Evolutionary conservation across 2,329 filamentous ascomycete species (phyloP).

Genomic region (Botrytis medusae): DNA sequence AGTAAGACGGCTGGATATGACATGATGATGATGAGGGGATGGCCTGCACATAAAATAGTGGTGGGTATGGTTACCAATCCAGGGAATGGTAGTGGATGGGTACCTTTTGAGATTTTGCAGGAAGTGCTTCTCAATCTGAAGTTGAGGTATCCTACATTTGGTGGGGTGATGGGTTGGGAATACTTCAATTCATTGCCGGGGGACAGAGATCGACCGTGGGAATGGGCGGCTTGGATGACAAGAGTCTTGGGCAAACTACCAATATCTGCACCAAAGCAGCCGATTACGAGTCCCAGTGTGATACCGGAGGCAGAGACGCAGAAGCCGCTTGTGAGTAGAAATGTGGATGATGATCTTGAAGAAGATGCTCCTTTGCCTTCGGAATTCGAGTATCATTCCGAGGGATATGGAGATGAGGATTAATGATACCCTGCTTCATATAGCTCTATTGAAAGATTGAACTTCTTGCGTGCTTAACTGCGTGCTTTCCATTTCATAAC

Average conservation of each 20-base stretch:
- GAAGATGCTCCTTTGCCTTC: slow-evolving; percentile 27
- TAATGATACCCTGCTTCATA: slow-evolving; percentile 7
- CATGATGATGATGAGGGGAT: slow-evolving; percentile 61
- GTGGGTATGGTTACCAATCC: slow-evolving; percentile 80
- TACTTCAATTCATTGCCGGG: slow-evolving; percentile 82
- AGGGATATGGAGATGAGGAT: slow-evolving; percentile 27
- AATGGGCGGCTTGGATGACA: slow-evolving; percentile 71
- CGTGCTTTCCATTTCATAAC: neutral
- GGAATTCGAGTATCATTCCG: slow-evolving; percentile 30
- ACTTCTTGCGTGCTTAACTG: neutral
- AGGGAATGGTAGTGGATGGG: slow-evolving; percentile 67
- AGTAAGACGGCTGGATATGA: slow-evolving; percentile 49
- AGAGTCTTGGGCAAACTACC: slow-evolving; percentile 21
- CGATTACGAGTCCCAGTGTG: neutral
- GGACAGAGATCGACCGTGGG: slow-evolving; percentile 62
- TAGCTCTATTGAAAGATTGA: neutral
- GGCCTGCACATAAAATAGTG: slow-evolving; percentile 71
- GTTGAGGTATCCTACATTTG: slow-evolving; percentile 66
- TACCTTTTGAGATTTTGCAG: slow-evolving; percentile 57
- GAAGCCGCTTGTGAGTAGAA: neutral
- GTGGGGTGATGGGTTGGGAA: slow-evolving; percentile 93
- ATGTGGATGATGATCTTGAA: slow-evolving; percentile 21
- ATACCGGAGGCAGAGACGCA: neutral
- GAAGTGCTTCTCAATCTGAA: slow-evolving; percentile 57
- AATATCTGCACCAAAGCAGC: neutral